These are phyloP conservation scores for Paraphaeosphaeria sporulosa DNA, from an alignment of 2,329 filamentous ascomycete species.

Conservation along the genomic window DNA sequence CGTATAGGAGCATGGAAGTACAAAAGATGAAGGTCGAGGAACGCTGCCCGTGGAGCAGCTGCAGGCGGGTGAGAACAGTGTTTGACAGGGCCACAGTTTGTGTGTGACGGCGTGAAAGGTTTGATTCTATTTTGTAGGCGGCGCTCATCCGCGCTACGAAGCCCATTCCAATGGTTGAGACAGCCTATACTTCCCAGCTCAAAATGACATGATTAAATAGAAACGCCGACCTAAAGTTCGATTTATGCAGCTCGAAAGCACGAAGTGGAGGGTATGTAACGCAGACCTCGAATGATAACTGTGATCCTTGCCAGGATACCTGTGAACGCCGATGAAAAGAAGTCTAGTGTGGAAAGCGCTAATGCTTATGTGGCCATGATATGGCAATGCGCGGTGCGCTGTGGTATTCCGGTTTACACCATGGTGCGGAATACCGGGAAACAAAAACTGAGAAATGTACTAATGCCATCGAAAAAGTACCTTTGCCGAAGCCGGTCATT, in stretches of 20 bases:
- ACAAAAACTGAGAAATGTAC: not conserved
- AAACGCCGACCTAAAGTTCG: not conserved
- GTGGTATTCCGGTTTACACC: not conserved
- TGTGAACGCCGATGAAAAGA: not conserved
- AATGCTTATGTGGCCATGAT: not conserved
- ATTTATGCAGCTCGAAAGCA: not conserved
- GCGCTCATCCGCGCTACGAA: too few species aligned
- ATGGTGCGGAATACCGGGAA: not conserved
- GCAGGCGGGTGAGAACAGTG: too few species aligned
- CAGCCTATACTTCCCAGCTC: not conserved
- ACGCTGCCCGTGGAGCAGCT: too few species aligned
- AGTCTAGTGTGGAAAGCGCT: not conserved
- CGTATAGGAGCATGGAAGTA: too few species aligned
- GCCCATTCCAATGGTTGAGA: not conserved
- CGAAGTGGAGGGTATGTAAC: conserved; percentile 9
- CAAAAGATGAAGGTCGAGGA: too few species aligned
- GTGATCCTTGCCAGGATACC: not conserved
- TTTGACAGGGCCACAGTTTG: too few species aligned
- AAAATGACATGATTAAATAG: not conserved
- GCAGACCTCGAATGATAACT: not conserved
- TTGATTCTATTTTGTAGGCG: too few species aligned
- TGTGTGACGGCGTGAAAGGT: too few species aligned
- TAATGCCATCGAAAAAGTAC: not conserved
- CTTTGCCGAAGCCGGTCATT: conserved; percentile 20
- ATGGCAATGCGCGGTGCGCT: too few species aligned